phyloP scores from a whole-genome alignment of 2,329 filamentous ascomycete genomes.

The Fusarium caatingaense region DNA sequence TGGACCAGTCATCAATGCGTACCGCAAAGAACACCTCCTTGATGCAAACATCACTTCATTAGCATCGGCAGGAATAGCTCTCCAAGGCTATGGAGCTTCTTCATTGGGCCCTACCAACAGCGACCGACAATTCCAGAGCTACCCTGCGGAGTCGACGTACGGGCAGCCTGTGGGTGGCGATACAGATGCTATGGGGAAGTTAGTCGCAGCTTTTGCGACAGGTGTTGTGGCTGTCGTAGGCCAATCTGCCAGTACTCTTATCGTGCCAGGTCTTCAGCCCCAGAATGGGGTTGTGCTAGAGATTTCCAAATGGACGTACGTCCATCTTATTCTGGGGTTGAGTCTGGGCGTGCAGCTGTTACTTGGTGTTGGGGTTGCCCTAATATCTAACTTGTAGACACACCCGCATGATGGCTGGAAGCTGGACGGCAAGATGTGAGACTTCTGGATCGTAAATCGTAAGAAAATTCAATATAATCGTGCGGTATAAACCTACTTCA shows the following conservation, averaged over 20 bases:
- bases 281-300: conserved; percentile 49
- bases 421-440: not conserved
- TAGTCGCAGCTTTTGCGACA: conserved; percentile 52
- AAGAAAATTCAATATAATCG: not conserved
- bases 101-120: conserved; percentile 23
- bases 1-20: conserved; percentile 30
- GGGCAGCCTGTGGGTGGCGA: conserved; percentile 51
- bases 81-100: conserved; percentile 42
- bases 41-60: conserved; percentile 35
- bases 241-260: conserved; percentile 45
- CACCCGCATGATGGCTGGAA: not conserved
- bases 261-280: conserved; percentile 47
- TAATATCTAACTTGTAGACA: conserved; percentile 22
- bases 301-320: conserved; percentile 48
- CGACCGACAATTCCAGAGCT: conserved; percentile 50
- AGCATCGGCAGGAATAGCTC: conserved; percentile 36
- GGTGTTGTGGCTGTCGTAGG: conserved; percentile 52
- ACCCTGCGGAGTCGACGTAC: conserved; percentile 55
- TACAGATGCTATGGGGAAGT: conserved; percentile 49
- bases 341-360: conserved; percentile 49
- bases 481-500: conserved; percentile 3
- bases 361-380: conserved; percentile 32
- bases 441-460: not conserved
- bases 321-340: conserved; percentile 48
- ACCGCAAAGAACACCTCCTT: conserved; percentile 28